These are phyloP conservation scores for Excoecaria cochinchinensis DNA, from an alignment of 345 rosid genomes.

Conservation along the genomic window DNA sequence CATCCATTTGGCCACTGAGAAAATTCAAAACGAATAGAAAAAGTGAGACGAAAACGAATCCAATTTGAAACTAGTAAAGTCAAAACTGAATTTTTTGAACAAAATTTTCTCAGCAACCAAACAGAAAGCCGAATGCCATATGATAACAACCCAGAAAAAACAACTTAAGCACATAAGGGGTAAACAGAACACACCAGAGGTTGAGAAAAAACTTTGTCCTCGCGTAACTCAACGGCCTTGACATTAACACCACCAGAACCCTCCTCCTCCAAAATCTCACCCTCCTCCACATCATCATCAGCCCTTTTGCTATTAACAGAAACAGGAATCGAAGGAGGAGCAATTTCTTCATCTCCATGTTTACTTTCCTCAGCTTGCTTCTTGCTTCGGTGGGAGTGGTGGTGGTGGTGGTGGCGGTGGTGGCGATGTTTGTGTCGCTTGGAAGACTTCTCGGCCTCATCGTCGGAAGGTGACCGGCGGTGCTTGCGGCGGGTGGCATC, in stretches of 20 bases:
- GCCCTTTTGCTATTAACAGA: conserved; percentile 14
- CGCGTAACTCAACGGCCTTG: conserved; percentile 33
- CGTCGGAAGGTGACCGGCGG: conserved; percentile 53
- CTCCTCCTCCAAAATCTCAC: conserved; percentile 90
- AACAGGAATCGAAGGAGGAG: conserved; percentile 22
- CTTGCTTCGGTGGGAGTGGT: conserved; percentile 62
- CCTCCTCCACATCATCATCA: conserved; percentile 91
- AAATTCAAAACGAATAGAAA: not conserved
- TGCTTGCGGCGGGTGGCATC: conserved; percentile 61
- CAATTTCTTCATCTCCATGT: conserved; percentile 30
- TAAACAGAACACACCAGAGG: conserved; percentile 70
- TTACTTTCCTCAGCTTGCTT: conserved; percentile 50
- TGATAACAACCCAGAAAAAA: not conserved
- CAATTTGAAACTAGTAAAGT: not conserved
- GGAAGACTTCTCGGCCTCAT: conserved; percentile 55
- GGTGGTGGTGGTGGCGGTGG: conserved; percentile 53
- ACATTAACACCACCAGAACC: conserved; percentile 25
- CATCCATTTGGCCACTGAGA: conserved; percentile 36
- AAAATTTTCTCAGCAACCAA: conserved; percentile 34
- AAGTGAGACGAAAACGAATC: not conserved
- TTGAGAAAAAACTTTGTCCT: conserved; percentile 20
- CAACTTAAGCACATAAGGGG: conserved; percentile 14
- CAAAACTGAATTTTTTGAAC: not conserved
- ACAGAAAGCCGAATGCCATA: conserved; percentile 17
- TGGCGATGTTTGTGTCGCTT: conserved; percentile 86